These are phyloP conservation scores for Aspergillus candidus DNA, from an alignment of 2,329 filamentous ascomycete species.

Conservation along the genomic window DNA sequence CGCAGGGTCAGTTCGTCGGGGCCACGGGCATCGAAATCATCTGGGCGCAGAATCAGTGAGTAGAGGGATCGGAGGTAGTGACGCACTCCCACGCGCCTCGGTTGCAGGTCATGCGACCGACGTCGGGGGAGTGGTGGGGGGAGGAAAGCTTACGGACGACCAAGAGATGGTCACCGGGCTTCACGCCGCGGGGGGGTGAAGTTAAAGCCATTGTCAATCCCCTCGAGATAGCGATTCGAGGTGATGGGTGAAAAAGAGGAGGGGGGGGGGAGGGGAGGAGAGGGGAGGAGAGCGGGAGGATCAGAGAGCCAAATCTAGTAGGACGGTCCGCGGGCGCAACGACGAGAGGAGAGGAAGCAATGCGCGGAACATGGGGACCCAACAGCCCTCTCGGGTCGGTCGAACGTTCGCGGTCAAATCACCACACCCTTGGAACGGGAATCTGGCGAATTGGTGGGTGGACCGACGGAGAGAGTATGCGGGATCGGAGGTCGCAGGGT, in stretches of 20 bases:
- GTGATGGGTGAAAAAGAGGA: neutral
- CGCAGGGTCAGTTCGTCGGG: constrained; percentile 85
- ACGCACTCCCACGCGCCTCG: neutral
- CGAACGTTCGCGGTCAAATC: neutral
- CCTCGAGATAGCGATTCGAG: too few relatives aligned
- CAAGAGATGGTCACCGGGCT: constrained; percentile 39
- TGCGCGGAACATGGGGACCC: constrained; percentile 28
- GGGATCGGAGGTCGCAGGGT: too few relatives aligned
- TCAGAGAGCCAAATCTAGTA: constrained; percentile 10
- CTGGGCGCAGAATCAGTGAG: constrained; percentile 40
- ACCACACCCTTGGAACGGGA: neutral
- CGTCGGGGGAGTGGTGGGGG: constrained; percentile 4
- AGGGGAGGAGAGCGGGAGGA: constrained; percentile 8
- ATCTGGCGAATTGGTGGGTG: neutral
- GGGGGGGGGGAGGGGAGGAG: constrained; percentile 6
- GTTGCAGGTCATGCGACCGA: neutral
- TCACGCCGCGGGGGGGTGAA: constrained; percentile 31
- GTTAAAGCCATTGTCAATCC: constrained; percentile 25
- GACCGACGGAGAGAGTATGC: neutral
- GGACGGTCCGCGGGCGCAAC: constrained; percentile 4
- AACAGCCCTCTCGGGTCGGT: constrained; percentile 18
- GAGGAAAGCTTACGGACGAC: constrained; percentile 38
- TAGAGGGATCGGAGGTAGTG: constrained; percentile 12
- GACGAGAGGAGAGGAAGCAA: constrained; percentile 12
- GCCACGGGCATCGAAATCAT: constrained; percentile 87